Base-by-base conservation (phyloP, 805 yeast genomes). In the Starmerella cellae region DNA sequence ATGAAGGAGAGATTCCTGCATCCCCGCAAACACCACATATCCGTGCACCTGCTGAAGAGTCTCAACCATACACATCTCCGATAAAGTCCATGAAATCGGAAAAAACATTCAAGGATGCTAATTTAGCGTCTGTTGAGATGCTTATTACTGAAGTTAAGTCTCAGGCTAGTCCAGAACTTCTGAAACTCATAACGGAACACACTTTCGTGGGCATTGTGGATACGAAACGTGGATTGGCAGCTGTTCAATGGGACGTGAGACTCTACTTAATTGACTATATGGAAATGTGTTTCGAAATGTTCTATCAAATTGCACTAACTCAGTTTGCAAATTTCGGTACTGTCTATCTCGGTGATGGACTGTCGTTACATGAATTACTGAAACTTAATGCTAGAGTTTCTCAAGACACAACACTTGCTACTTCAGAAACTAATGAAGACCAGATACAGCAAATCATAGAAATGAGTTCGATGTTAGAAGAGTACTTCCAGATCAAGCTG, bases 201-300 rank as follows among this genome's bases (percentile, higher is more conserved):
- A 73, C 79, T 0, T 82, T 70, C 55, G 79, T 91, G 8, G 98
- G 98, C 0, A 62, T 88, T 3, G 87, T 82, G 2, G 97, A 88
- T 56, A 70, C 71, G 10, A 55, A 61, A 11, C 70, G 74, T 47
- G 64, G 96, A 35, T 63, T 88, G 18, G 77, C 81, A 13, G 80
- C 94, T n/a, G 66, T 88, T 35, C 98, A 91, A 57, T 72, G 77
- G 55, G 95, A 79, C 52, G 79, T 85, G 8, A 75, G 76, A 44
- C 64, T 91, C 13, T 79, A 71, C 56, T 60, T 91, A 20, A 75
- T 88, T 17, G 95, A 88, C 59, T 91, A 84, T 59, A 83, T 79
- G 0, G 69, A 81, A 0, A 57, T 82, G 1, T 66, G 78, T 23
- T 60, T 63, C 46, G 83, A 82, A 47, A 65, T 84, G 42, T 85